phyloP scores from a whole-genome alignment of 257 asterid genomes.

The Plantago ovata region DNA sequence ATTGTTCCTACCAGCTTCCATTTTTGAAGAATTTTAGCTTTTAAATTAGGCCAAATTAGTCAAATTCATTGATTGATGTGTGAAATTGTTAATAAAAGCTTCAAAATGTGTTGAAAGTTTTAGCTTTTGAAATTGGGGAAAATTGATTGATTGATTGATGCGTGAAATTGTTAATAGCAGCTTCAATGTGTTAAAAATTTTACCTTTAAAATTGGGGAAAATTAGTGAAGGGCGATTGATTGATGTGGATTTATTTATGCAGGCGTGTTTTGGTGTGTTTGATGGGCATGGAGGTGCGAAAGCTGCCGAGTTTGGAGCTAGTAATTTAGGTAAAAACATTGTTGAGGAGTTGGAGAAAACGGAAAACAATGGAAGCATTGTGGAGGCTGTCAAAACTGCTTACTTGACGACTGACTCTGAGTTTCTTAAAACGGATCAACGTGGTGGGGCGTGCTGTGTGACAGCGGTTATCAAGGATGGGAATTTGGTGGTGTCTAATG shows the following conservation, averaged over 20 bases:
- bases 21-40: too few species aligned
- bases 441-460: conserved; percentile 81
- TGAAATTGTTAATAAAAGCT: too few species aligned
- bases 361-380: background rate
- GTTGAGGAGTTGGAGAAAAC: conserved; percentile 27
- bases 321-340: conserved; percentile 45
- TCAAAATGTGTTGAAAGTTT: too few species aligned
- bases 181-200: too few species aligned
- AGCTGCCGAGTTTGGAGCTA: conserved; percentile 75
- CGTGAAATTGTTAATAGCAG: background rate
- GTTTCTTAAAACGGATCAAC: conserved; percentile 48
- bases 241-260: conserved; percentile 1
- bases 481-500: conserved; percentile 64
- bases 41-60: background rate
- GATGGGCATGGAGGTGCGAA: conserved; percentile 82
- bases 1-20: too few species aligned
- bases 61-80: background rate
- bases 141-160: background rate
- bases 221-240: background rate
- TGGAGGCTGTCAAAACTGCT: conserved; percentile 25
- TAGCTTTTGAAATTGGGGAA: too few species aligned
- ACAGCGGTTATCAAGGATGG: conserved; percentile 66
- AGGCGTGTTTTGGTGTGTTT: conserved; percentile 70
- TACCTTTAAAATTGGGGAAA: background rate
- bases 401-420: conserved; percentile 69